Evolutionary conservation across 306 rosid species (phyloP), one percentile per base, ranked within the genome.

Genomic region (Ziziphus jujuba): DNA sequence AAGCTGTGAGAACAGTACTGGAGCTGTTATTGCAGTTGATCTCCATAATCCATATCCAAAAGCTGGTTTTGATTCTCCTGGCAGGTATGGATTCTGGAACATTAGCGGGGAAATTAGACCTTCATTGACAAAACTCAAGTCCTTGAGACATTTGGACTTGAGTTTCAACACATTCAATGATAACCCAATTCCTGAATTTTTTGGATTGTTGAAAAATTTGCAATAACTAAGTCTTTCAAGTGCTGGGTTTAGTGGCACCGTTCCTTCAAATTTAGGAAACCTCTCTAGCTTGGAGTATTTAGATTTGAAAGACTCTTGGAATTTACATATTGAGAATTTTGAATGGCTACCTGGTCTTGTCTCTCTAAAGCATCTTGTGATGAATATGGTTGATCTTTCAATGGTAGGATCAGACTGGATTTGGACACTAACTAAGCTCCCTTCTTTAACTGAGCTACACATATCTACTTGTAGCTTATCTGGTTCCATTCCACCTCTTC

Each of bases 381-480:
- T 81, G 89, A 4, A 56, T 63, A 23, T 19, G 58, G 68, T 71
- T 35, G 69, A 81, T 50, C 80, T 84, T 66, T 84, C 86, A 40
- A 40, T 40, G 63, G 63, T 68, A 15, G 68, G 67, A 64, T 57
- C 80, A 47, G 40, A 43, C 5, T 81, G 74, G 82, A 10, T 84
- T 63, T n/a, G 36, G 17, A 58, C 51, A 38, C 34, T 81, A 33
- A 78, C 58, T 22, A 67, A 55, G n/a, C 71, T 78, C 5, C 68
- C 78, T 5, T 65, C 28, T 47, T 65, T 84, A 59, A 52, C 63
- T 16, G 84, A 78, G 55, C 58, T 84, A 71, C 66, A 84, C 58
- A 54, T 84, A 44, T 62, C 53, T 33, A 0, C 1, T 9, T 76
- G 80, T 31, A 4, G 48, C 7, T 50, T 83, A 19, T 61, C 14